phyloP scores from a whole-genome alignment of 768 basidiomycete genomes.

The Phaeotremella fagi region DNA sequence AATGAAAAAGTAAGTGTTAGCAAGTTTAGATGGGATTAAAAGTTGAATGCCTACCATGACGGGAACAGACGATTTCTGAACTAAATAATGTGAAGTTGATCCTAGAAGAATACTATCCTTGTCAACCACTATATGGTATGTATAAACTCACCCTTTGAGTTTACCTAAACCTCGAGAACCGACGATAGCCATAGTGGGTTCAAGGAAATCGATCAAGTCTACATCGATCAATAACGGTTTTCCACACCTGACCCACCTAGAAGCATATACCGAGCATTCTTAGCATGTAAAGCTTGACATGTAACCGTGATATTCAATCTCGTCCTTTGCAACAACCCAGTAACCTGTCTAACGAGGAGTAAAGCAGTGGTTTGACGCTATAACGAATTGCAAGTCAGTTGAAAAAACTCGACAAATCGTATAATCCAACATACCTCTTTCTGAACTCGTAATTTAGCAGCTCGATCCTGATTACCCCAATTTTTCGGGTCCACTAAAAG shows the following conservation, averaged over 20 bases:
- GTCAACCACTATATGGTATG: constrained; percentile 3
- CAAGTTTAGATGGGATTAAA: not conserved
- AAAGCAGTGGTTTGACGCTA: constrained; percentile 85
- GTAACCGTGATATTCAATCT: constrained; percentile 75
- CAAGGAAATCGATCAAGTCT: constrained; percentile 75
- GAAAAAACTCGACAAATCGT: too few relatives aligned
- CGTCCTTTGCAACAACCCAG: constrained; percentile 83
- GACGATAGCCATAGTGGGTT: constrained; percentile 89
- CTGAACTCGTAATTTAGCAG: constrained; percentile 75
- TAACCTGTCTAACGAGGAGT: constrained; percentile 83
- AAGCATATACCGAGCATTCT: constrained; percentile 84
- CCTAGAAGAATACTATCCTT: constrained; percentile 65
- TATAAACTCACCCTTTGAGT: constrained; percentile 68
- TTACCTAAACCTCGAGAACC: constrained; percentile 87
- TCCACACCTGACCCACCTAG: constrained; percentile 54
- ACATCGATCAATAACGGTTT: not conserved
- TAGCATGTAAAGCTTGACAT: constrained; percentile 97
- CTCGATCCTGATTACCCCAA: constrained; percentile 57
- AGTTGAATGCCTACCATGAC: constrained; percentile 64
- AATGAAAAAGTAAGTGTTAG: too few relatives aligned
- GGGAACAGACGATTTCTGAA: constrained; percentile 83
- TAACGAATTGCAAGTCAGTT: not conserved
- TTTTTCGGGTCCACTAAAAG: constrained; percentile 61
- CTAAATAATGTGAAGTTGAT: constrained; percentile 81
- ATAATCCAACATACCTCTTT: constrained; percentile 71